Base-by-base conservation (phyloP, 179 eudicot species). In the Pouteria campechiana region DNA sequence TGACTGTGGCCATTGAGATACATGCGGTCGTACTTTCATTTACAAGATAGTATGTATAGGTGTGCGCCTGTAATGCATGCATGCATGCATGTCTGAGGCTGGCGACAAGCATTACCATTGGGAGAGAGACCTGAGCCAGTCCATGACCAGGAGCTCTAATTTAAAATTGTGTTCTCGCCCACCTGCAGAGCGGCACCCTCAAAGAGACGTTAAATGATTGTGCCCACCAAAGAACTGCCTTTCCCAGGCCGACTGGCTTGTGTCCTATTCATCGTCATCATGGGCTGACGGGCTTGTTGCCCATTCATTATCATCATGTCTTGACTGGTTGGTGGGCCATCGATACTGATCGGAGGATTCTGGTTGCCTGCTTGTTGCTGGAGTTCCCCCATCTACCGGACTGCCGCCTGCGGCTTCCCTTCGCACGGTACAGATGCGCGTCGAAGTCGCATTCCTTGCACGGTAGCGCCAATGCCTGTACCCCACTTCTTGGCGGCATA, bases 381-480 rank as follows among this genome's bases (percentile, higher is more conserved):
- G n/a, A n/a, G n/a, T n/a, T n/a, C n/a, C n/a, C n/a, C n/a, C n/a
- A n/a, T n/a, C n/a, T n/a, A n/a, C n/a, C n/a, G n/a, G n/a, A n/a
- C n/a, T 20, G 10, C 32, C 9, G 64, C 37, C 7, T 23, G 24
- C 0, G 18, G 14, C 2, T n/a, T 29, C 1, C 32, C 0, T 24
- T 37, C 12, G 63, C 25, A 17, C 63, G 50, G 16, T 63, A 48
- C 41, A 63, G 20, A 56, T 63, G 69, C n/a, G 30, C 58, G 41
- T 63, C 69, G 33, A 63, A 63, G 14, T 35, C 62, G 28, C 69
- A 63, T 0, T 38, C 17, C 3, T n/a, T 29, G 44, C 69, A 63
- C 1, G 30, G 34, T 63, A 63, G 3, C 55, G 53, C 69, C 69
- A 63, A 24, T 63, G 63, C 13, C 33, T 37, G 3, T 37, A 30